phyloP scores from a whole-genome alignment of 257 asterid genomes.

The Scutellaria barbata region DNA sequence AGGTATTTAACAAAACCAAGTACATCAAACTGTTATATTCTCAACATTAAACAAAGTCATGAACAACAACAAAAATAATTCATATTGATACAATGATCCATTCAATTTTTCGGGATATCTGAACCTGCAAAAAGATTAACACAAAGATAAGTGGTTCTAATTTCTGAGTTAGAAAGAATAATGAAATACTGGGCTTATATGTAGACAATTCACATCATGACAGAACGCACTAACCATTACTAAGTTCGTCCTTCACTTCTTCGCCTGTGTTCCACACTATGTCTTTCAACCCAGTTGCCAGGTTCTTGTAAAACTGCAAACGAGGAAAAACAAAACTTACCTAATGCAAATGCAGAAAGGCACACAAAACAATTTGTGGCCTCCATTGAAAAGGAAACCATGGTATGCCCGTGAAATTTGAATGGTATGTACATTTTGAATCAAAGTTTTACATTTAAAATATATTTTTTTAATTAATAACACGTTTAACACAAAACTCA shows the following conservation, averaged over 20 bases:
- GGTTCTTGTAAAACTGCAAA: constrained; percentile 80
- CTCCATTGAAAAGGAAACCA: no score
- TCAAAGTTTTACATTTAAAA: no score
- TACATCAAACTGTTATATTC: neutral
- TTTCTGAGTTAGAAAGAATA: no score
- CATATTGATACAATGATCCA: neutral
- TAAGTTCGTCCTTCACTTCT: constrained; percentile 54
- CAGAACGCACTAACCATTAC: constrained; percentile 45
- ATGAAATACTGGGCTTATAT: no score
- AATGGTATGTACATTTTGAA: no score
- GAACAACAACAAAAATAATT: neutral
- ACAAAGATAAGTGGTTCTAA: neutral
- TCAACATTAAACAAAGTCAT: neutral
- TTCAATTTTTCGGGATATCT: constrained; percentile 6
- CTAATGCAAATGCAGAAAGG: neutral
- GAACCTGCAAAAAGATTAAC: constrained; percentile 33
- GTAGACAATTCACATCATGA: neutral
- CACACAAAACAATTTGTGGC: neutral
- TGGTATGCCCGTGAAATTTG: no score
- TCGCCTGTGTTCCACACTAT: constrained; percentile 82
- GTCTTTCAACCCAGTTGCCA: constrained; percentile 90
- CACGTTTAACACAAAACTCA: no score
- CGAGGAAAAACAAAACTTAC: constrained; percentile 5
- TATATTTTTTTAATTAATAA: no score
- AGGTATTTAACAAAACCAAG: neutral